phyloP scores from a whole-genome alignment of 2,329 filamentous ascomycete genomes.

The Fusarium longipes region DNA sequence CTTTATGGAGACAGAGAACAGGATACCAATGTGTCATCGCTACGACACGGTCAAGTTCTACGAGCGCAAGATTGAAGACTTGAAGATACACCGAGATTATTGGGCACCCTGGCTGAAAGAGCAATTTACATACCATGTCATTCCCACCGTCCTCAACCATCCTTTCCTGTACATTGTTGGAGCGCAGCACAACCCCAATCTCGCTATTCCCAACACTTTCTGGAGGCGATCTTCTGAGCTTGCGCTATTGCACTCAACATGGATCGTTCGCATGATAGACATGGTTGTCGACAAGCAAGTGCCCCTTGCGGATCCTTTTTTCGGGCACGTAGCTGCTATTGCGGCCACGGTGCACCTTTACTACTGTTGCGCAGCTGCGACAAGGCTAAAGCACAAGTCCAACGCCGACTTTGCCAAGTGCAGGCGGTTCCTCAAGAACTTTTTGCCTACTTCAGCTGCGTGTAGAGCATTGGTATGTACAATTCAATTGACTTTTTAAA shows the following conservation, averaged over 20 bases:
- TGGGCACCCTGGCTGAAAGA: slow-evolving; percentile 65
- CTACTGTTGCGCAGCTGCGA: slow-evolving; percentile 63
- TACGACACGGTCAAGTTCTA: slow-evolving; percentile 66
- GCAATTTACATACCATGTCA: slow-evolving; percentile 65
- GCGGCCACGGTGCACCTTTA: slow-evolving; percentile 65
- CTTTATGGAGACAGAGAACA: slow-evolving; percentile 62
- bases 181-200: slow-evolving; percentile 62
- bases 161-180: slow-evolving; percentile 65
- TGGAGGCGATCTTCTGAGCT: slow-evolving; percentile 64
- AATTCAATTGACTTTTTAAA: neutral
- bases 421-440: slow-evolving; percentile 60
- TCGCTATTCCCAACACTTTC: slow-evolving; percentile 65
- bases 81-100: slow-evolving; percentile 59
- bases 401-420: slow-evolving; percentile 64
- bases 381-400: slow-evolving; percentile 62
- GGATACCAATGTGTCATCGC: slow-evolving; percentile 61
- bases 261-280: slow-evolving; percentile 65
- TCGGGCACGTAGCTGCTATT: slow-evolving; percentile 63
- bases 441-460: slow-evolving; percentile 59
- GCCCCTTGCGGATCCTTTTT: slow-evolving; percentile 62
- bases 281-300: slow-evolving; percentile 64
- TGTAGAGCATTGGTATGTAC: slow-evolving; percentile 58
- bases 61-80: slow-evolving; percentile 59
- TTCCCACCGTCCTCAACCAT: slow-evolving; percentile 63
- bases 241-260: slow-evolving; percentile 63